These are phyloP conservation scores for Sideroxylon spinosum DNA, from an alignment of 179 eudicot species.

Conservation along the genomic window DNA sequence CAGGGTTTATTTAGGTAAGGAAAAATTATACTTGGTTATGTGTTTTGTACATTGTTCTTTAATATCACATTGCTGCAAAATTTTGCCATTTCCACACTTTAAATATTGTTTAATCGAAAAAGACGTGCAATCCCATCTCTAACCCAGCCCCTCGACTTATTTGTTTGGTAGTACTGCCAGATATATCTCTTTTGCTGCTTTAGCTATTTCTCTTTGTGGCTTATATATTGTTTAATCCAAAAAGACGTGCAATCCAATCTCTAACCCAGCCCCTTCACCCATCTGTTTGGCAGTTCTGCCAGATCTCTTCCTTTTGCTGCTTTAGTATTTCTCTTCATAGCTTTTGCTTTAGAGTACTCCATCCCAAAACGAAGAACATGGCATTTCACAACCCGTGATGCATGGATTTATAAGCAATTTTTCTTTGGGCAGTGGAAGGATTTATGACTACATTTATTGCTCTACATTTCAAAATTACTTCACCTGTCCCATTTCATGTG, in stretches of 20 bases:
- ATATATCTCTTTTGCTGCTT: background rate
- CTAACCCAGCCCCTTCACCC: background rate
- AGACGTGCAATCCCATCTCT: background rate
- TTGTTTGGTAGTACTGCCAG: background rate
- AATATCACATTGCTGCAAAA: background rate
- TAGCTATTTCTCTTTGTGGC: background rate
- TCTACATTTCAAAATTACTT: too few relatives aligned
- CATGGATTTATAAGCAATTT: background rate
- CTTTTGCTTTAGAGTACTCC: background rate
- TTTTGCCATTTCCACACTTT: background rate
- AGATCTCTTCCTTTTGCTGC: background rate
- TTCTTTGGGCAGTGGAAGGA: background rate
- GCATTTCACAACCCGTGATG: background rate
- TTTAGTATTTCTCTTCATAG: background rate
- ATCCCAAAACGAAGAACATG: background rate
- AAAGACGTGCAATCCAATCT: background rate
- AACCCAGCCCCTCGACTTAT: background rate
- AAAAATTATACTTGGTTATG: background rate
- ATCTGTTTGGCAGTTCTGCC: background rate
- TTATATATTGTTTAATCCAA: background rate
- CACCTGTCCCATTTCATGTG: too few relatives aligned
- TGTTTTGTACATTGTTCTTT: background rate
- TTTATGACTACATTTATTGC: too few relatives aligned
- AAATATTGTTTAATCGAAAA: background rate
- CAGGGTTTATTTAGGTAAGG: constrained; percentile 77